Percentiles rank a stretch among this genome's conserved stretches.
Conservation (phyloP, 1,284 basidiomycete genomes). For the Sporisorium iseilematis-ciliati region DNA sequence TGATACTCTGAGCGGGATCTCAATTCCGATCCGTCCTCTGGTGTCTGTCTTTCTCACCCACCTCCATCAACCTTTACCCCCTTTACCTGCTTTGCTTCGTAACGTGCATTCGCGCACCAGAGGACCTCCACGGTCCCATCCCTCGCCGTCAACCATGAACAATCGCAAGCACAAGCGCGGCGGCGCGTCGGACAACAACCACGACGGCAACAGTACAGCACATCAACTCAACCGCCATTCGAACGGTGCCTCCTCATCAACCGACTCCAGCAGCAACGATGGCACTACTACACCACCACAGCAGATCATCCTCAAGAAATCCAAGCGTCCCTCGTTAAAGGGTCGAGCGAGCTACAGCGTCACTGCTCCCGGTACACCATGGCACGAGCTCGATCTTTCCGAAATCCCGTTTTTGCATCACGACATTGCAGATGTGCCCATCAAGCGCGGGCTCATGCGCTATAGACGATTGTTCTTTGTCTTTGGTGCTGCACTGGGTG, state of each 20-base stretch:
- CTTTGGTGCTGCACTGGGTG: slow-evolving; percentile 55
- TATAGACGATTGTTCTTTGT: slow-evolving; percentile 62
- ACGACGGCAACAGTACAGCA: slow-evolving; percentile 20
- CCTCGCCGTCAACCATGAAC: slow-evolving; percentile 17
- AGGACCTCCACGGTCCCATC: neutral
- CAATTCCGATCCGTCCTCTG: too few relatives aligned
- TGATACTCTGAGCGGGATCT: too few relatives aligned
- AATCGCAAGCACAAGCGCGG: slow-evolving; percentile 41
- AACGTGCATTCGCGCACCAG: neutral
- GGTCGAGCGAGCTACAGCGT: slow-evolving; percentile 52
- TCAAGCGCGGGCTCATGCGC: slow-evolving; percentile 50
- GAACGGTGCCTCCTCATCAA: slow-evolving; percentile 6
- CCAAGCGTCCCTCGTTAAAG: slow-evolving; percentile 37
- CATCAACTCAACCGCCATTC: slow-evolving; percentile 25
- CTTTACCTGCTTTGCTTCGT: too few relatives aligned
- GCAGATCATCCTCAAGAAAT: slow-evolving; percentile 49
- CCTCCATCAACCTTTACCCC: too few relatives aligned
- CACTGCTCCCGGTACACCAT: slow-evolving; percentile 60
- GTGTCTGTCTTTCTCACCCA: too few relatives aligned
- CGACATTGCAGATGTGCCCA: slow-evolving; percentile 23
- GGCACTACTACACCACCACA: slow-evolving; percentile 42
- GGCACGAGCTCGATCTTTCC: slow-evolving; percentile 63
- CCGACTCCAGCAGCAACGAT: neutral
- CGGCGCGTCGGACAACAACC: slow-evolving; percentile 6
- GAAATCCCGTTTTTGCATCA: slow-evolving; percentile 58